Evolutionary conservation across 2,329 filamentous ascomycete genomes (phyloP).

Genomic region (Penicillium hordei): DNA sequence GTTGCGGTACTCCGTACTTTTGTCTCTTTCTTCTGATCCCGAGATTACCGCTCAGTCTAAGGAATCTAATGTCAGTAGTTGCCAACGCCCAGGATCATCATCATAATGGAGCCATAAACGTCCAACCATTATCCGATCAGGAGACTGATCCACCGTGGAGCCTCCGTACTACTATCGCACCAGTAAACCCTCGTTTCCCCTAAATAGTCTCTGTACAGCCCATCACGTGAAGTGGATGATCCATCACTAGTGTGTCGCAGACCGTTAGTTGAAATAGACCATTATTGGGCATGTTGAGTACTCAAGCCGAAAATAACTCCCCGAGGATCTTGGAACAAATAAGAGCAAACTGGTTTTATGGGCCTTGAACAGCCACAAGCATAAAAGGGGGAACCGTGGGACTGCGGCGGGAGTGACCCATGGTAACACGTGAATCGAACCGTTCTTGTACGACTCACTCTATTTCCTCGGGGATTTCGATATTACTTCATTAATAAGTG

Average conservation of each 20-base stretch:
- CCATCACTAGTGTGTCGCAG: slow-evolving; percentile 1
- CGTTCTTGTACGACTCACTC: slow-evolving; percentile 1
- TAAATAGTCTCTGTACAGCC: background rate
- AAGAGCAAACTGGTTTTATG: background rate
- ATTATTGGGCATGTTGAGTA: background rate
- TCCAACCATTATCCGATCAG: background rate
- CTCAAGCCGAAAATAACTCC: background rate
- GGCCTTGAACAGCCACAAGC: background rate
- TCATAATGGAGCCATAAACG: background rate
- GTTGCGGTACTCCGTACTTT: background rate
- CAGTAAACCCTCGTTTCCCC: background rate
- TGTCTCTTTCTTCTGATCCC: background rate
- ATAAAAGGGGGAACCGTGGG: background rate
- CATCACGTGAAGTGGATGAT: slow-evolving; percentile 1
- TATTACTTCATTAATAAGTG: background rate
- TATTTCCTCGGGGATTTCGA: background rate
- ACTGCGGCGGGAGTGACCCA: slow-evolving; percentile 3
- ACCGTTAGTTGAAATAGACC: background rate
- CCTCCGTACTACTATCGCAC: background rate
- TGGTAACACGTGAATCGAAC: slow-evolving; percentile 4
- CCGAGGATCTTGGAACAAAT: background rate
- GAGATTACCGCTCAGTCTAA: background rate
- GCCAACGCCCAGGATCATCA: background rate
- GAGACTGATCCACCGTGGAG: slow-evolving; percentile 4
- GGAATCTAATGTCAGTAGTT: background rate